phyloP scores from a whole-genome alignment of 2,329 filamentous ascomycete species.

The Coleophoma cylindrospora region DNA sequence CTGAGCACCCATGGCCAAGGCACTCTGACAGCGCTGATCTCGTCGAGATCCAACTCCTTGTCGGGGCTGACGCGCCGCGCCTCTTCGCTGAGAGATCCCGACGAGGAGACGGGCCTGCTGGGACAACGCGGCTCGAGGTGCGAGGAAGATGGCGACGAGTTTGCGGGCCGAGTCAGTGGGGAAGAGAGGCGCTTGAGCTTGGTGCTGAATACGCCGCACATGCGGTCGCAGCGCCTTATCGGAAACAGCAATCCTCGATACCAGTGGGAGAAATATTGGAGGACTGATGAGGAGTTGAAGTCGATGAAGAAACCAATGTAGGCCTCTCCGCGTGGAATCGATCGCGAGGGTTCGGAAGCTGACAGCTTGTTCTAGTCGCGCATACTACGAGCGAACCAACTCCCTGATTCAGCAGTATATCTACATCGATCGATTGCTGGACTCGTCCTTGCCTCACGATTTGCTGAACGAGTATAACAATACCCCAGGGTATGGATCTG shows the following conservation, averaged over 20 bases:
- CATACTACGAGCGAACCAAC: conserved; percentile 89
- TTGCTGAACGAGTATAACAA: conserved; percentile 85
- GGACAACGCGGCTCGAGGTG: conserved; percentile 11
- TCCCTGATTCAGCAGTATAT: conserved; percentile 85
- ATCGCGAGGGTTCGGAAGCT: no score
- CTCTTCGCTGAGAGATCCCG: conserved; percentile 15
- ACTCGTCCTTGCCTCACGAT: conserved; percentile 88
- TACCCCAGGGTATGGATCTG: conserved; percentile 12
- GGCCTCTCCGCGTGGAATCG: conserved; percentile 14
- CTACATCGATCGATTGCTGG: conserved; percentile 86
- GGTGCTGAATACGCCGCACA: conserved; percentile 62
- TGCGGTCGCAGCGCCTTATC: conserved; percentile 81
- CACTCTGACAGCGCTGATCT: conserved; percentile 21
- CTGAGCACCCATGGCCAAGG: conserved; percentile 26
- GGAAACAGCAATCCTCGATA: conserved; percentile 85
- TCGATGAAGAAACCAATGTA: conserved; percentile 67
- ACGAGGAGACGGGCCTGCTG: conserved; percentile 15
- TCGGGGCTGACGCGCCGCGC: conserved; percentile 9
- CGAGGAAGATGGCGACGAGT: conserved; percentile 14
- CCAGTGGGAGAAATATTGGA: conserved; percentile 84
- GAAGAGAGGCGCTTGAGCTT: conserved; percentile 56
- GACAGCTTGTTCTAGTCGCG: conserved; percentile 41
- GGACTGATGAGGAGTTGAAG: conserved; percentile 68
- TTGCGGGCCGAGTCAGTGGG: conserved; percentile 3
- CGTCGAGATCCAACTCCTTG: conserved; percentile 22